Percentiles rank a stretch among this genome's conserved stretches.
phyloP scores from a whole-genome alignment of 495 filamentous ascomycete species.

The Thozetella sp. region DNA sequence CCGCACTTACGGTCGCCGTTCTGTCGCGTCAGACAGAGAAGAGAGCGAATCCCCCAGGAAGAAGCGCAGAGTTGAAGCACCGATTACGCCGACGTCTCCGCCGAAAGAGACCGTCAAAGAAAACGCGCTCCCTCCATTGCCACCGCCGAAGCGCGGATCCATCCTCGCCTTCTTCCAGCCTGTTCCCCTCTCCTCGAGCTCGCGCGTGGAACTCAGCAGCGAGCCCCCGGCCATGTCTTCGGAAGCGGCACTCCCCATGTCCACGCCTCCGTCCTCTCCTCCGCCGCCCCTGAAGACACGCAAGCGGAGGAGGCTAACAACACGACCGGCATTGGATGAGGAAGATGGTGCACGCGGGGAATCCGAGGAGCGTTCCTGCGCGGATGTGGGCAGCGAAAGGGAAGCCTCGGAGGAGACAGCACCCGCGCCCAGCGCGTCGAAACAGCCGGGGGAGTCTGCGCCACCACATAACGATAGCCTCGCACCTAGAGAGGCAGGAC shows the following conservation, averaged over 20 bases:
- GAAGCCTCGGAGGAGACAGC: neutral
- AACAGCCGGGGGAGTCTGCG: neutral
- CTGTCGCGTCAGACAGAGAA: conserved; percentile 11
- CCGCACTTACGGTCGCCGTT: conserved; percentile 44
- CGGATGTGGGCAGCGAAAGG: neutral
- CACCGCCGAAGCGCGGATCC: conserved; percentile 28
- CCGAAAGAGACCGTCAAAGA: neutral
- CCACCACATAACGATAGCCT: neutral
- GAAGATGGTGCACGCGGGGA: neutral
- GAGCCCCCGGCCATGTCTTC: conserved; percentile 9
- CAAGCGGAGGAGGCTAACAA: conserved; percentile 36
- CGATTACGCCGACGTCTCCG: neutral
- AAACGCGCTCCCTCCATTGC: conserved; percentile 6
- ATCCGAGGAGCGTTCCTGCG: neutral
- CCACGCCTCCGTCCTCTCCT: conserved; percentile 31
- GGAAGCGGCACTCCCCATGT: conserved; percentile 4
- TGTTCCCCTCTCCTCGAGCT: conserved; percentile 12
- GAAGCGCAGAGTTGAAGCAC: neutral
- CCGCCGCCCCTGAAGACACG: conserved; percentile 7
- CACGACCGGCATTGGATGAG: conserved; percentile 15
- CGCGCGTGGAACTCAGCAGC: neutral
- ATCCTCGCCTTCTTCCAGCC: conserved; percentile 45
- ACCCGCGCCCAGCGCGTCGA: no score
- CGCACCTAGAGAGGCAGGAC: neutral
- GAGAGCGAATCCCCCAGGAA: neutral